Evolutionary conservation across 2,329 filamentous ascomycete genomes (phyloP), one percentile per base, ranked within the genome.

Genomic region (Rugonectria rugulosa): DNA sequence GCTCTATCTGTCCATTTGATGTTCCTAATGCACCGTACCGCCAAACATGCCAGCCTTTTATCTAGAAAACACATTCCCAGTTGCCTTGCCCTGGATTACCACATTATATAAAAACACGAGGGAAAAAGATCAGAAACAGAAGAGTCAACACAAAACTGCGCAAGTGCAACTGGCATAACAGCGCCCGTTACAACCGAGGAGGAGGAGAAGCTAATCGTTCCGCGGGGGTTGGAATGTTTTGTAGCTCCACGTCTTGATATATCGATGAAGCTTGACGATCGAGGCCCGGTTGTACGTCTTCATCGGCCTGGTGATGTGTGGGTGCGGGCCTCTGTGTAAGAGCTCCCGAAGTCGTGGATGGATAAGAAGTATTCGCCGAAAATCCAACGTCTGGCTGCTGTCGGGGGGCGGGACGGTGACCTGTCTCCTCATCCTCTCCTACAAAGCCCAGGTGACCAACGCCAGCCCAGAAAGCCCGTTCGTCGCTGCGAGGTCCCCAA

Each of bases 381-480:
- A 66, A 52, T 31, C 68, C 68, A 10, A 62, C 45, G 20, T 57
- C 53, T n/a, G 64, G 63, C 12, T 52, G 61, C 32, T 31, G 40
- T 14, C 37, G 37, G 10, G 37, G 20, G 14, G 23, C 20, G 6
- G 20, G 56, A 5, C 47, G 58, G 27, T 55, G 15, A n/a, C n/a
- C 61, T 29, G 63, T 55, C 42, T 70, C 64, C 24, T 67, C 66
- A 8, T 72, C 57, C 60, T 80, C 74, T 11, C 77, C 80, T 10
- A 81, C 81, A 62, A 83, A 86, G 57, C 81, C 84, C 59, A 80
- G 77, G 37, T 81, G 81, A 1, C 85, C 90, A 1, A 91, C 81
- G 11, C 89, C 90, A 15, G 90, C 87, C 79, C 89, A 92, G 72
- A 93, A 97, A 0, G 91, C 90, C 58, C 91, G 82, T 49, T 88